A percentile compares a stretch with the other conserved stretches of the same genome.
phyloP scores from a whole-genome alignment of 2,329 filamentous ascomycete species.

The Neopestalotiopsis clavispora region DNA sequence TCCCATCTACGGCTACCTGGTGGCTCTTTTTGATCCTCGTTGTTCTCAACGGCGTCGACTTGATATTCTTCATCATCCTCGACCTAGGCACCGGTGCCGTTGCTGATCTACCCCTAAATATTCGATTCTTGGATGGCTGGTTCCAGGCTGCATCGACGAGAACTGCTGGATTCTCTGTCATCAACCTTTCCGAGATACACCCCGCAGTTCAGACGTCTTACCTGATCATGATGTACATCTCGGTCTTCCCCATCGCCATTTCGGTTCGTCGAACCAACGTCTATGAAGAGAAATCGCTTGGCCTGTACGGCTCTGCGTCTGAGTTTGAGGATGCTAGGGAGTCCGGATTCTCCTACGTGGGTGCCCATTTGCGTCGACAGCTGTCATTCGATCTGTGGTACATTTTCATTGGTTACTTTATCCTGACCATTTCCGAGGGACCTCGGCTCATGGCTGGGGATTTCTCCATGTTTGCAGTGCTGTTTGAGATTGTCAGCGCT shows the following conservation, averaged over 20 bases:
- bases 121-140: slow-evolving; percentile 81
- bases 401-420: slow-evolving; percentile 90
- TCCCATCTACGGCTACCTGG: slow-evolving; percentile 90
- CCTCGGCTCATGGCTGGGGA: slow-evolving; percentile 64
- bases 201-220: slow-evolving; percentile 94
- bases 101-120: slow-evolving; percentile 69
- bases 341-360: slow-evolving; percentile 79
- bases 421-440: slow-evolving; percentile 90
- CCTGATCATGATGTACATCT: slow-evolving; percentile 99
- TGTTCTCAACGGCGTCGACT: slow-evolving; percentile 79
- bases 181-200: slow-evolving; percentile 79
- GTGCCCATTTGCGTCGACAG: slow-evolving; percentile 88
- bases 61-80: slow-evolving; percentile 90
- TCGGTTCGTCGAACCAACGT: slow-evolving; percentile 93
- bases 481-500: slow-evolving; percentile 89
- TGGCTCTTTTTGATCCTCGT: slow-evolving; percentile 91
- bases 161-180: slow-evolving; percentile 86
- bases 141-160: slow-evolving; percentile 91
- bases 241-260: slow-evolving; percentile 95
- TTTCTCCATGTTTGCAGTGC: slow-evolving; percentile 70
- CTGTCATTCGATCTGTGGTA: slow-evolving; percentile 98
- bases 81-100: slow-evolving; percentile 80
- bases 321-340: slow-evolving; percentile 56
- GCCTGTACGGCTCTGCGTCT: slow-evolving; percentile 66
- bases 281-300: slow-evolving; percentile 88